Evolutionary conservation across 208 protist genomes (phyloP), one percentile per base, ranked within the genome.

Genomic region (Leishmania tarentolae): DNA sequence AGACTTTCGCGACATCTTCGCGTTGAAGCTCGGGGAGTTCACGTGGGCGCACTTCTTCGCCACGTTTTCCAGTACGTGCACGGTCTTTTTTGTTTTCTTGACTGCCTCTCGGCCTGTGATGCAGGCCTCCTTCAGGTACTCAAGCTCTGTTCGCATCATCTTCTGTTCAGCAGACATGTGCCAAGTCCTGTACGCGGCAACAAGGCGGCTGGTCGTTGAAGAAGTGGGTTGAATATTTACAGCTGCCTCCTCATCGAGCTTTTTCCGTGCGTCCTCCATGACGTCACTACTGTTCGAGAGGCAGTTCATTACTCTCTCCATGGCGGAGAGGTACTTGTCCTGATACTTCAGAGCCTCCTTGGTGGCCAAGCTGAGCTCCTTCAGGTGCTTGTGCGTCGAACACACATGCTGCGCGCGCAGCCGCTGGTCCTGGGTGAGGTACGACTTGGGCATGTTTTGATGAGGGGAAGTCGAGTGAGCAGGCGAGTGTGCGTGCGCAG

Each of bases 291-390:
- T 79, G 61, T 69, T 68, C 40, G 56, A 21, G 21, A 79, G 61
- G 31, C 75, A 79, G 13, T n/a, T 56, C 63, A 79, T 79, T 37
- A 79, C 46, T 17, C 72, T 72, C 46, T 79, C 75, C 75, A 69
- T 31, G 13, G 75, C 75, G 61, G 19, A 21, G 13, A 79, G 13
- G 46, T 79, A 79, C 61, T 72, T 79, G 28, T 71, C 46, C 5
- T 79, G 46, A 37, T 79, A 79, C 24, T 11, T 59, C 59, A 79
- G 44, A 50, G 63, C 75, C n/a, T 79, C 61, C 40, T 65, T n/a
- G 28, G 46, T 71, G 42, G 75, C 75, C 24, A 44, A 28, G 57
- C 7, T 68, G 2, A 79, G 61, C 59, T 70, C 57, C 63, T 79
- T 79, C 24, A 79, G 56, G 46, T 79, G 35, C 17, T 44, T 52